Evolutionary conservation across 2,329 filamentous ascomycete genomes (phyloP), one percentile per base, ranked within the genome.

Genomic region (Balansia obtecta): DNA sequence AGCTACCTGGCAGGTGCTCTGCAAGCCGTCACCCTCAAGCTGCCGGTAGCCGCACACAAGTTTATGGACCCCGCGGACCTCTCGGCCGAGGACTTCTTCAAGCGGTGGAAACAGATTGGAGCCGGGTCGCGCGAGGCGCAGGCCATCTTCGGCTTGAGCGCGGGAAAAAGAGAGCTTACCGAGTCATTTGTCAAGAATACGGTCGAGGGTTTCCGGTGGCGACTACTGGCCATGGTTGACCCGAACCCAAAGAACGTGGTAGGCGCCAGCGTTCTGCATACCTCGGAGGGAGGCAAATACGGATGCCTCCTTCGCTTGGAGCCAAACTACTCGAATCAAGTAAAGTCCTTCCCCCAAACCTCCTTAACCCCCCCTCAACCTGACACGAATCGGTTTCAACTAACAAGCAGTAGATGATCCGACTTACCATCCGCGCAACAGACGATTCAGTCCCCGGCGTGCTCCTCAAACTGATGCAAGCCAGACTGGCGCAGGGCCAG

Each of bases 71-170:
- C 87, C 0, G 90, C 93, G 0, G 85, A 93, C 51, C 73, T 98
- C 39, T 80, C 80, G 7, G 82, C 85, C 0, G 93, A 98, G 48
- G 93, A 98, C 63, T 98, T 97, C 69, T 98, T 98, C 79, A 96
- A 94, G 74, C 78, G 94, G 48, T 98, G 93, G 93, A 94, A 95
- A 74, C 93, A 98, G 69, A 97, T 98, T 59, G 93, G 93, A 12
- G 88, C 86, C 5, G 80, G 81, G 1, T 84, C 90, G 1, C 80
- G 94, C 32, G 94, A 98, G 67, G 83, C 87, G 0, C 93, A 98
- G 65, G 79, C 79, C 45, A 88, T 97, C 33, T 94, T 98, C 66
- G 82, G 83, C 0, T 65, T 91, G 11, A 68, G 71, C 1, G 54
- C 57, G 2, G 65, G 64, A 1, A 75, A 74, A 30, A 73, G 79